A percentile compares a stretch with the other conserved stretches of the same genome.
Conservation (phyloP, 202 grass and related monocot genomes). For the Panicum virgatum region DNA sequence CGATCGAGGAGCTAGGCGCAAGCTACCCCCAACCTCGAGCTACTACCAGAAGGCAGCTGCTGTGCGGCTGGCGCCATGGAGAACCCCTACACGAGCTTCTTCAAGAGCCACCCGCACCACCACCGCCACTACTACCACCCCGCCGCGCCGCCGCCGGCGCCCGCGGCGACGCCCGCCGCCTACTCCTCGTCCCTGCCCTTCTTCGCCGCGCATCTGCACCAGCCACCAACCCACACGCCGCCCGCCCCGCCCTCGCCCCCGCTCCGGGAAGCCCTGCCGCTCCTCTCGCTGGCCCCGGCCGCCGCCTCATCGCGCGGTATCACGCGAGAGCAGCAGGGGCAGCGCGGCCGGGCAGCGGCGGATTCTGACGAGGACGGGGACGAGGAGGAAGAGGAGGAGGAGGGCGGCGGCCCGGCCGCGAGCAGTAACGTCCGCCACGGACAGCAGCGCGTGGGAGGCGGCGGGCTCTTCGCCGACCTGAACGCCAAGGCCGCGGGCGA, state of each 20-base stretch:
- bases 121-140: slow-evolving; percentile 35
- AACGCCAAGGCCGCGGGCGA: slow-evolving; percentile 51
- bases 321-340: background rate
- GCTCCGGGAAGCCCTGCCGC: slow-evolving; percentile 85
- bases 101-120: slow-evolving; percentile 55
- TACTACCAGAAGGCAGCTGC: slow-evolving; percentile 1
- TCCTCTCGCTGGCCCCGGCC: slow-evolving; percentile 61
- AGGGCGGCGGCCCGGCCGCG: background rate
- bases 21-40: slow-evolving; percentile 13
- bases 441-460: background rate
- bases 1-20: background rate
- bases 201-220: slow-evolving; percentile 27
- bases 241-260: slow-evolving; percentile 64
- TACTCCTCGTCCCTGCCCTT: slow-evolving; percentile 22
- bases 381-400: slow-evolving; percentile 22
- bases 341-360: background rate
- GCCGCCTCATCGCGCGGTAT: background rate
- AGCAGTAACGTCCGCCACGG: background rate
- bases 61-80: slow-evolving; percentile 58
- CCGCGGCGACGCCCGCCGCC: background rate
- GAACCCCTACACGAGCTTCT: slow-evolving; percentile 68
- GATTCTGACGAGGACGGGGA: slow-evolving; percentile 29
- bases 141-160: background rate
- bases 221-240: background rate
- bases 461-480: slow-evolving; percentile 44